phyloP scores from a whole-genome alignment of 2,329 filamentous ascomycete genomes.

The Thelonectria blattea region DNA sequence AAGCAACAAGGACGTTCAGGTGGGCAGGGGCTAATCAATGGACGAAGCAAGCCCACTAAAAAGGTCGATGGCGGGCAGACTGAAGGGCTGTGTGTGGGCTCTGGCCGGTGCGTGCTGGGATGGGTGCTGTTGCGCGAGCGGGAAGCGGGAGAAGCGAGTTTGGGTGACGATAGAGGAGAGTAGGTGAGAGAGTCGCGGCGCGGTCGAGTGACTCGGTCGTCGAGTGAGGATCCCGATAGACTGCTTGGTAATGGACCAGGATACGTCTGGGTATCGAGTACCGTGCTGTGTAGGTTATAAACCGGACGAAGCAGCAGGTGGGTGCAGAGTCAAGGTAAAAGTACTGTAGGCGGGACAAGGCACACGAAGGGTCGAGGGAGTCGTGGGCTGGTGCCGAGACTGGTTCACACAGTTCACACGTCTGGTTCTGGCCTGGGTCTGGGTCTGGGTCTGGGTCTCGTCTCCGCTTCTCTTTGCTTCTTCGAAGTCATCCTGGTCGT shows the following conservation, averaged over 20 bases:
- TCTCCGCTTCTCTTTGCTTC: constrained; percentile 3
- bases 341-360: constrained; percentile 12
- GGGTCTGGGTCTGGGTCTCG: not conserved
- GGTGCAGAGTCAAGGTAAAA: constrained; percentile 20
- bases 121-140: constrained; percentile 13
- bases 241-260: constrained; percentile 1
- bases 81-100: constrained; percentile 8
- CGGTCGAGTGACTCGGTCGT: constrained; percentile 9
- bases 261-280: not conserved
- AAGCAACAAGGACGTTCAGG: constrained; percentile 18
- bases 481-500: constrained; percentile 12
- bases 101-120: constrained; percentile 13
- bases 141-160: constrained; percentile 4
- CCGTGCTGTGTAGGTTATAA: constrained; percentile 12
- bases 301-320: constrained; percentile 8
- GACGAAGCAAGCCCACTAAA: constrained; percentile 19
- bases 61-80: constrained; percentile 9
- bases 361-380: constrained; percentile 4
- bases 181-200: not conserved
- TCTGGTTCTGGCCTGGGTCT: constrained; percentile 15
- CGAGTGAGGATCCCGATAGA: not conserved
- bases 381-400: constrained; percentile 15
- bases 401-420: constrained; percentile 11
- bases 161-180: not conserved
- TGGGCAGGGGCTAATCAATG: constrained; percentile 17